Percentiles rank a stretch among this genome's conserved stretches.
Evolutionary conservation across 2,329 filamentous ascomycete species (phyloP).

Genomic region (Penicillium sp.): DNA sequence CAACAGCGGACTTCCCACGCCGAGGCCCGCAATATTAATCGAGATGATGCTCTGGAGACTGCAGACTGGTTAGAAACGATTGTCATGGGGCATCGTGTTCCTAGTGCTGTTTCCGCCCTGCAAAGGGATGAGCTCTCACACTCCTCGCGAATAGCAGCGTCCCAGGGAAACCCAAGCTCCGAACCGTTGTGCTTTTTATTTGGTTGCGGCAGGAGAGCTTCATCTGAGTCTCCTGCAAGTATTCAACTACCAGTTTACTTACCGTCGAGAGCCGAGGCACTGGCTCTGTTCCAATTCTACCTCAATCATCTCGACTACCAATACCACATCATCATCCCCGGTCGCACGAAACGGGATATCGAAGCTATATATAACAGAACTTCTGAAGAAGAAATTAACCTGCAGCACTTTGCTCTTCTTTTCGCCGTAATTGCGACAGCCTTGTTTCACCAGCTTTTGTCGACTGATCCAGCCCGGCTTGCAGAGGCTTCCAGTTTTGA

Average conservation of each 20-base stretch:
- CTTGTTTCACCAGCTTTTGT: slow-evolving; percentile 24
- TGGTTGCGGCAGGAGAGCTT: slow-evolving; percentile 4
- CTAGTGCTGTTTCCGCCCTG: slow-evolving; percentile 19
- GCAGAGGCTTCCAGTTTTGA: slow-evolving; percentile 27
- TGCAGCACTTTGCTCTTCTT: slow-evolving; percentile 32
- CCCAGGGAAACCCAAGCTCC: neutral
- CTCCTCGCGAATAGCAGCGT: neutral
- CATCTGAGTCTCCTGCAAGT: slow-evolving; percentile 20
- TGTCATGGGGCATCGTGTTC: slow-evolving; percentile 29
- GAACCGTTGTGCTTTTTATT: neutral
- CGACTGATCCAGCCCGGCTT: slow-evolving; percentile 16
- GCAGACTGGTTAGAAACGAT: slow-evolving; percentile 31
- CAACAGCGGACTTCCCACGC: neutral
- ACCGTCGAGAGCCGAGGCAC: slow-evolving; percentile 30
- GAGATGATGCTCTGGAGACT: slow-evolving; percentile 23
- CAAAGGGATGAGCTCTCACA: slow-evolving; percentile 18
- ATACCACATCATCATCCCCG: slow-evolving; percentile 37
- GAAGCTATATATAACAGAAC: slow-evolving; percentile 30
- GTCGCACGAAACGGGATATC: slow-evolving; percentile 25
- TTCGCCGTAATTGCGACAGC: slow-evolving; percentile 36
- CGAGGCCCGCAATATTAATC: neutral
- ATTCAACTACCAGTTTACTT: slow-evolving; percentile 24
- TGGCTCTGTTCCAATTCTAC: slow-evolving; percentile 34
- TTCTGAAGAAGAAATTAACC: slow-evolving; percentile 18
- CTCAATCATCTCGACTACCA: slow-evolving; percentile 33